A percentile compares a stretch with the other conserved stretches of the same genome.
phyloP scores from a whole-genome alignment of 495 filamentous ascomycete species.

The Emericellopsis terricola region DNA sequence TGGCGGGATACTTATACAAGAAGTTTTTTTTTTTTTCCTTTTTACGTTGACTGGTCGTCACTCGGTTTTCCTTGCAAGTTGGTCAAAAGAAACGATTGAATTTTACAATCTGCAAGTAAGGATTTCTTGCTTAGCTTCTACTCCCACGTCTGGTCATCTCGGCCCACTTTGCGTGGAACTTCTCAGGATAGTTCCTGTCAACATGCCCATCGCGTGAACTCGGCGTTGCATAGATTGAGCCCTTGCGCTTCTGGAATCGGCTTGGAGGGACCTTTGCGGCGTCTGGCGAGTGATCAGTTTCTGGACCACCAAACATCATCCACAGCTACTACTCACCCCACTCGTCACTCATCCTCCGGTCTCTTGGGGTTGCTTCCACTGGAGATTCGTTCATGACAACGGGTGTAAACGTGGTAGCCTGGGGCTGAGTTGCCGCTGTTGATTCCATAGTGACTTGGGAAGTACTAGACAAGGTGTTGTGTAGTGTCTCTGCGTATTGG shows the following conservation, averaged over 20 bases:
- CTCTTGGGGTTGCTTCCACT: neutral
- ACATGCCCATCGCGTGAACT: conserved; percentile 37
- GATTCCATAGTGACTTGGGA: no score
- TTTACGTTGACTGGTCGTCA: no score
- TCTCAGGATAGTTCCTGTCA: conserved; percentile 24
- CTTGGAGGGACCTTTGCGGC: conserved; percentile 41
- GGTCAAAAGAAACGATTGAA: no score
- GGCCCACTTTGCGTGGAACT: conserved; percentile 24
- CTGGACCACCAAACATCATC: neutral
- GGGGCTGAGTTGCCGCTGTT: no score
- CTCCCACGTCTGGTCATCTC: no score
- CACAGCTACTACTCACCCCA: conserved; percentile 17
- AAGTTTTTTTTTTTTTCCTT: no score
- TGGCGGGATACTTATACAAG: no score
- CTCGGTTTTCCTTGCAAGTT: no score
- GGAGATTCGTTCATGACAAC: neutral
- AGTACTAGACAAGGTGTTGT: neutral
- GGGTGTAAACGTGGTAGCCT: no score
- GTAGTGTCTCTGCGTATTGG: neutral
- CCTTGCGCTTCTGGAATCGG: conserved; percentile 45
- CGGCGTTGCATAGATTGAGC: conserved; percentile 42
- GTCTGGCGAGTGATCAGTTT: conserved; percentile 18
- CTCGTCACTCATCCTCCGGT: conserved; percentile 12
- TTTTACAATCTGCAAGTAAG: no score
- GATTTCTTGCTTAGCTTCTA: no score